These are phyloP conservation scores for Aquilaria agallochum DNA, from an alignment of 441 rosid species.

Conservation along the genomic window DNA sequence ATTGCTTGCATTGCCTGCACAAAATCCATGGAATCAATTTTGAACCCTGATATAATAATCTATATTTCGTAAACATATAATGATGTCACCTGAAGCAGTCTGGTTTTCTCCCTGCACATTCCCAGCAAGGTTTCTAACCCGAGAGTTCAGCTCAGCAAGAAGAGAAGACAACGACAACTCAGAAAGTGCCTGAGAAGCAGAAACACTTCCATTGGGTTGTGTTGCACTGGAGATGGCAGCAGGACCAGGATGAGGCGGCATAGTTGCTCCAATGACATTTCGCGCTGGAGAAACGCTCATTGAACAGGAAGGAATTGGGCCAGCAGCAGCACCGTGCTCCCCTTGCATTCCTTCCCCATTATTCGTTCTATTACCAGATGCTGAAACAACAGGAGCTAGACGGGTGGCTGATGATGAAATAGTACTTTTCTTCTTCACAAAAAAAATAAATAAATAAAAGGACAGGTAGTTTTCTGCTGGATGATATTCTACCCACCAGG, in stretches of 20 bases:
- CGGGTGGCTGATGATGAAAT: slow-evolving; percentile 44
- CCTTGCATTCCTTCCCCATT: slow-evolving; percentile 50
- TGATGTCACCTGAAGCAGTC: slow-evolving; percentile 46
- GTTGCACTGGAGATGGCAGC: slow-evolving; percentile 30
- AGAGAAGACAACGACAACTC: slow-evolving; percentile 34
- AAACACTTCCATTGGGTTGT: slow-evolving; percentile 35
- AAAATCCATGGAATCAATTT: slow-evolving; percentile 22
- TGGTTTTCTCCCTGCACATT: slow-evolving; percentile 47
- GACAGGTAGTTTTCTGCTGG: neutral
- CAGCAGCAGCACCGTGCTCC: slow-evolving; percentile 33
- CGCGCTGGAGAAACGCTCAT: slow-evolving; percentile 37
- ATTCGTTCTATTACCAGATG: slow-evolving; percentile 46
- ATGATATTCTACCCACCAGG: slow-evolving; percentile 63
- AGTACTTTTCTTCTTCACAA: slow-evolving; percentile 12
- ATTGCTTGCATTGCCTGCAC: slow-evolving; percentile 17
- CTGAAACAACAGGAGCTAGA: slow-evolving; percentile 54
- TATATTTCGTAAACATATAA: slow-evolving; percentile 16
- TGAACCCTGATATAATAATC: slow-evolving; percentile 23
- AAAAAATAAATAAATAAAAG: neutral
- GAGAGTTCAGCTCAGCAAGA: slow-evolving; percentile 43
- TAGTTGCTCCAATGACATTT: slow-evolving; percentile 44
- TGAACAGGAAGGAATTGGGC: slow-evolving; percentile 34
- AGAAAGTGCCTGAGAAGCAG: slow-evolving; percentile 33
- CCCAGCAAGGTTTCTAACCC: slow-evolving; percentile 36
- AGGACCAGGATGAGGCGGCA: slow-evolving; percentile 38